Evolutionary conservation across 2,329 filamentous ascomycete genomes (phyloP).

Genomic region (Ophiostoma sp.): DNA sequence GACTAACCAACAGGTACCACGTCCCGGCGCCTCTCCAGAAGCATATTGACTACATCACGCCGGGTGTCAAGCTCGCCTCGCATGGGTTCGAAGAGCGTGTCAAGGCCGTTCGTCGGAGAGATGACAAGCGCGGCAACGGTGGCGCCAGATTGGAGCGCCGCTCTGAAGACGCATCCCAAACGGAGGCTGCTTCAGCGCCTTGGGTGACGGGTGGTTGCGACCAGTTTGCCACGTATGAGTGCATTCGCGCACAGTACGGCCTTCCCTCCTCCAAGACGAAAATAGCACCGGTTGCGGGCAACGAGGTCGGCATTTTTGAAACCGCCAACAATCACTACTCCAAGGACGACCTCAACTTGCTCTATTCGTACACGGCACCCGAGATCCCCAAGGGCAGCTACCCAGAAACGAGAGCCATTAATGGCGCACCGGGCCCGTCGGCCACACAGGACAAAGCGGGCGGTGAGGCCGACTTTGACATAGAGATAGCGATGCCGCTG

Average conservation of each 20-base stretch:
- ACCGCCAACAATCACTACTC: constrained; percentile 30
- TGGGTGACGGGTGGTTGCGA: not conserved
- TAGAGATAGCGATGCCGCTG: constrained; percentile 48
- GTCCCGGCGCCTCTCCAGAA: constrained; percentile 47
- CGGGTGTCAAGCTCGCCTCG: constrained; percentile 22
- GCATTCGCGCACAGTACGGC: constrained; percentile 29
- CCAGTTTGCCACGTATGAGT: not conserved
- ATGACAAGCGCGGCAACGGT: not conserved
- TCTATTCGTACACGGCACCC: constrained; percentile 29
- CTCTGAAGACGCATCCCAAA: not conserved
- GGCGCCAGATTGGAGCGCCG: not conserved
- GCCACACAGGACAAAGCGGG: constrained; percentile 34
- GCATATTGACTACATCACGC: constrained; percentile 51
- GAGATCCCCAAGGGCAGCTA: constrained; percentile 33
- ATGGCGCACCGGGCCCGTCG: constrained; percentile 20
- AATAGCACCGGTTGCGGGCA: not conserved
- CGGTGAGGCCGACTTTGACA: constrained; percentile 48
- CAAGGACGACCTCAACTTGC: constrained; percentile 31
- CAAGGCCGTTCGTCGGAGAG: not conserved
- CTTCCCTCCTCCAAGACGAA: constrained; percentile 26
- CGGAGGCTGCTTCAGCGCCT: not conserved
- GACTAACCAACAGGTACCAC: constrained; percentile 36
- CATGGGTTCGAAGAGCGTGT: constrained; percentile 10
- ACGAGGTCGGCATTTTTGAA: constrained; percentile 33
- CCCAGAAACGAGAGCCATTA: constrained; percentile 27